Evolutionary conservation across 2,329 filamentous ascomycete species (phyloP), one percentile per base, ranked within the genome.

Genomic region (Ophiostoma ips): DNA sequence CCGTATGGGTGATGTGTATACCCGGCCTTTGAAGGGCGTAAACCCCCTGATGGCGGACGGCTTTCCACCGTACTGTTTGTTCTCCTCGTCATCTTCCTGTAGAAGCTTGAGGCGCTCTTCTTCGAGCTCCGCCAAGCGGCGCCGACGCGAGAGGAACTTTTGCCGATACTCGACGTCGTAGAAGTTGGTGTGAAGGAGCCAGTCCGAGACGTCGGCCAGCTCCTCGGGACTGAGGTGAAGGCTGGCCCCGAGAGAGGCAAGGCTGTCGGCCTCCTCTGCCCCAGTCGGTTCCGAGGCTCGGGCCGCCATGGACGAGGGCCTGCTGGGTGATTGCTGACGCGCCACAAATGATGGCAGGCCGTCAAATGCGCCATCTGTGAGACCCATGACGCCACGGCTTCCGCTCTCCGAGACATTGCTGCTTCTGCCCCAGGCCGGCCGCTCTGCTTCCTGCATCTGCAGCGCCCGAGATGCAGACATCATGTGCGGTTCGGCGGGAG

Each of bases 101-200:
- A 49, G 8, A 6, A 49, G 36, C 38, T 33, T 33, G 2, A 33
- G 36, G 5, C 47, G 47, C 36, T 49, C 47, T 34, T 33, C 28
- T 16, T 49, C 47, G 8, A 49, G 30, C 24, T 13, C 47, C 15
- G 47, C 47, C 16, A 49, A 16, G 16, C 47, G 36, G 16, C 47
- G 35, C 5, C 47, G 47, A 16, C 47, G 36, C 2, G 47, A 41
- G 16, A 49, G 36, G 28, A 41, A 41, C 24, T 19, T n/a, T 10
- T 34, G 24, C 8, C 47, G n/a, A 28, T 49, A 49, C 1, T 11
- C 36, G 2, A 24, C 16, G 21, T 49, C 47, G n/a, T 49, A 49
- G 21, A 49, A 49, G 38, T 49, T 41, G 28, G 47, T 41, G n/a
- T 41, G 34, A 3, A 49, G 4, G 12, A 49, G 47, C 47, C 47